Percentiles rank a stretch among this genome's conserved stretches.
Conservation (phyloP, 2,329 filamentous ascomycete species). For the Epichloe glyceriae region DNA sequence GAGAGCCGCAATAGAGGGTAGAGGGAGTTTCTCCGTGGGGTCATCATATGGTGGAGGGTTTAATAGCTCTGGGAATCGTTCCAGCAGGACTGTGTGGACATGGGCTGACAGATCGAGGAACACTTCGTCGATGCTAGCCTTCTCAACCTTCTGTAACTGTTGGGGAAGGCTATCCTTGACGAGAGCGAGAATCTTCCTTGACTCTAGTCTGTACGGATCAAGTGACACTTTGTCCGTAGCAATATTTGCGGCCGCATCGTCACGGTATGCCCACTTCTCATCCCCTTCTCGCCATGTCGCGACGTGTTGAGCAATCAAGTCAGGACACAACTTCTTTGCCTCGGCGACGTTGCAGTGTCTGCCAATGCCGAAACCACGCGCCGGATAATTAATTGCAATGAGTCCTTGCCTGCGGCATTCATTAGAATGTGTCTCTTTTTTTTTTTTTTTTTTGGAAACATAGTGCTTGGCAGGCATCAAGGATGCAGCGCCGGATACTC, state of each 20-base stretch:
- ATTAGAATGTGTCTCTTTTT: background rate
- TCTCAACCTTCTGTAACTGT: constrained; percentile 65
- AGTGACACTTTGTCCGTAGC: constrained; percentile 85
- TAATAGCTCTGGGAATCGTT: constrained; percentile 61
- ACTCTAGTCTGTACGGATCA: constrained; percentile 81
- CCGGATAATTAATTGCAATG: constrained; percentile 94
- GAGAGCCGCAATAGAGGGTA: constrained; percentile 54
- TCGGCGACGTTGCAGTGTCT: constrained; percentile 69
- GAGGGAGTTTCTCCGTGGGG: constrained; percentile 55
- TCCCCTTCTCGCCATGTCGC: constrained; percentile 91
- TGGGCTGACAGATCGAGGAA: constrained; percentile 86
- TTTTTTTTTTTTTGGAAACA: background rate
- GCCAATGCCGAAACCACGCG: constrained; percentile 65
- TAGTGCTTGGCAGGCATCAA: background rate
- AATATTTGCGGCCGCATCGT: constrained; percentile 68
- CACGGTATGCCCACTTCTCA: constrained; percentile 79
- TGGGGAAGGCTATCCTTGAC: constrained; percentile 63
- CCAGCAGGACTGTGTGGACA: constrained; percentile 60
- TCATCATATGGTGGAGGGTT: constrained; percentile 60
- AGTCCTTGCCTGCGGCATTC: constrained; percentile 57
- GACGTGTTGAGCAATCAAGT: constrained; percentile 79
- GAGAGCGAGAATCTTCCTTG: constrained; percentile 63
- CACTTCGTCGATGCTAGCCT: constrained; percentile 90
- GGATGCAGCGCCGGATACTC: constrained; percentile 10
- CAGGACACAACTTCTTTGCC: constrained; percentile 74